phyloP scores from a whole-genome alignment of 2,329 filamentous ascomycete genomes.

The Alternaria sp. region DNA sequence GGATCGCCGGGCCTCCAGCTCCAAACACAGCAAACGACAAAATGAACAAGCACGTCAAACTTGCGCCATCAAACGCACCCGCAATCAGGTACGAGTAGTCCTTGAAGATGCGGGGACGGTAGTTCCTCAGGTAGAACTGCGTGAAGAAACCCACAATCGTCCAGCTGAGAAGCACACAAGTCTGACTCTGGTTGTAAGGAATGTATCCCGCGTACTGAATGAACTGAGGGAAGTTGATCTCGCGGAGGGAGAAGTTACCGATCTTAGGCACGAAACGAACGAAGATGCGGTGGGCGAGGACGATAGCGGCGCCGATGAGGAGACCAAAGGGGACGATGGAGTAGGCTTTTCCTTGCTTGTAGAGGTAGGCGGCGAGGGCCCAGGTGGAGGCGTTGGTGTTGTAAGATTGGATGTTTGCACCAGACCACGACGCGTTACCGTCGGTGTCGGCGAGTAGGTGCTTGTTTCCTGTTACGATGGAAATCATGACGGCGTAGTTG shows the following conservation, averaged over 20 bases:
- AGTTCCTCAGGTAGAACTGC: slow-evolving; percentile 22
- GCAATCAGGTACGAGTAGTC: slow-evolving; percentile 23
- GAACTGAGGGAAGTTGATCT: slow-evolving; percentile 23
- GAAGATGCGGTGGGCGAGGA: slow-evolving; percentile 14
- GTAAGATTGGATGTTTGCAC: slow-evolving; percentile 19
- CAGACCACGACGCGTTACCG: slow-evolving; percentile 19
- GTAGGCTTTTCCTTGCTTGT: slow-evolving; percentile 18
- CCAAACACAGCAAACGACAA: slow-evolving; percentile 22
- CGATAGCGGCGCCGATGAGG: slow-evolving; percentile 16
- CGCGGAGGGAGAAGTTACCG: slow-evolving; percentile 15
- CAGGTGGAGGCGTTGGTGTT: slow-evolving; percentile 24
- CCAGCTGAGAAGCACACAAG: slow-evolving; percentile 20
- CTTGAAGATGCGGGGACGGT: slow-evolving; percentile 23
- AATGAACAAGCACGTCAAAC: slow-evolving; percentile 20
- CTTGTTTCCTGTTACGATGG: slow-evolving; percentile 17
- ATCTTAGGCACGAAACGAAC: slow-evolving; percentile 15
- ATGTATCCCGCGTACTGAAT: slow-evolving; percentile 21
- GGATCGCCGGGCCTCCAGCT: slow-evolving; percentile 13
- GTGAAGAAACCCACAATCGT: slow-evolving; percentile 19
- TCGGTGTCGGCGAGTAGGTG: slow-evolving; percentile 18
- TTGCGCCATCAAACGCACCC: slow-evolving; percentile 21
- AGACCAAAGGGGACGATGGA: slow-evolving; percentile 19
- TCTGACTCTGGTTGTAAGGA: slow-evolving; percentile 21
- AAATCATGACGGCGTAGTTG: slow-evolving; percentile 24
- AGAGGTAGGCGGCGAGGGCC: slow-evolving; percentile 20